Base-by-base conservation (phyloP, 2,329 filamentous ascomycete genomes). In the Calycina herbarum region DNA sequence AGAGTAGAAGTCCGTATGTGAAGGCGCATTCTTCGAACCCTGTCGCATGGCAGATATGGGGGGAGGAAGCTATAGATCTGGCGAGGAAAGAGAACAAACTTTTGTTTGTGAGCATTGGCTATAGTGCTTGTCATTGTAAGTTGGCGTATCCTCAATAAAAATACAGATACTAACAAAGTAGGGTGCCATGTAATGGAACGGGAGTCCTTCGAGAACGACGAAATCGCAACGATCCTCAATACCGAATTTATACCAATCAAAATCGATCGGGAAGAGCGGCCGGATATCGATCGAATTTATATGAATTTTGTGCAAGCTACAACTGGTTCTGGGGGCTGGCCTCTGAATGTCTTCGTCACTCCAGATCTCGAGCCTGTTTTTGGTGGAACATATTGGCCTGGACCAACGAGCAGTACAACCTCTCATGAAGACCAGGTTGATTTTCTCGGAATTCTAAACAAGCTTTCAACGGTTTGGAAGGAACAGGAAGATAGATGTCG, bases 301-400 rank as follows among this genome's bases (percentile, higher is more conserved):
- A 97, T 97, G 93, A 97, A 97, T 80, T 99, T 97, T 77, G 90
- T 97, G 51, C 93, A 97, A 77, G 94, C 94, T 1, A 94, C 95
- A 11, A 96, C 91, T 66, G 93, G 91, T 24, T 89, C 87, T 1
- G 94, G 93, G 10, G 95, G 95, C 48, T 98, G 95, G 94, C 95
- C 95, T 0, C 80, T 98, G 67, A 98, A 97, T 75, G 89, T 97
- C n/a, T 98, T 99, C 76, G 84, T 98, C 35, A 99, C 95, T 0
- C 93, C 95, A 0, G 89, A 96, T 71, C 84, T 98, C 31, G 90
- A 97, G 74, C 95, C 95, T 0, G 91, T 99, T 10, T 98, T 97
- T 78, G 95, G 95, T 45, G 94, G 94, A 29, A 97, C 94, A 8
- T 98, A 97, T 78, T 98, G 93, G 91, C 93, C 94, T 3, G 84